Evolutionary conservation across 768 basidiomycete genomes (phyloP).

Genomic region (Scleroderma citrinum): DNA sequence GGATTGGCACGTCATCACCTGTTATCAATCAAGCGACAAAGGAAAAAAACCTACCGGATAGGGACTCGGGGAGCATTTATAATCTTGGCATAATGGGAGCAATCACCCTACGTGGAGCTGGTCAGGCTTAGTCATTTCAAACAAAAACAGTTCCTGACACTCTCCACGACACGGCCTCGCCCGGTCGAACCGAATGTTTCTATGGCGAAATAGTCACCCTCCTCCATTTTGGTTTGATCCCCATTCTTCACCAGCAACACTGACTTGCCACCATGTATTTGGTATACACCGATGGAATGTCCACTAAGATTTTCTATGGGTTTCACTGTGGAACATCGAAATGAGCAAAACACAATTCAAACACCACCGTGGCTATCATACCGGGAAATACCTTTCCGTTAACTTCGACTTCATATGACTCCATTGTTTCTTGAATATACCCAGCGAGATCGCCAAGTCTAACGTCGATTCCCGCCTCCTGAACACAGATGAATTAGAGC

Average conservation of each 20-base stretch:
- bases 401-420: slow-evolving; percentile 96
- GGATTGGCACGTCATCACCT: slow-evolving; percentile 1
- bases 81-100: slow-evolving; percentile 85
- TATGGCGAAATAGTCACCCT: slow-evolving; percentile 98
- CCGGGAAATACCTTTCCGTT: slow-evolving; percentile 77
- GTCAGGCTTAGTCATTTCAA: not conserved
- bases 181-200: slow-evolving; percentile 99
- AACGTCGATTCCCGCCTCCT: slow-evolving; percentile 97
- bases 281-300: slow-evolving; percentile 85
- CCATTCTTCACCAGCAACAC: slow-evolving; percentile 85
- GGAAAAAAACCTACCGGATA: slow-evolving; percentile 49
- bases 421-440: slow-evolving; percentile 97
- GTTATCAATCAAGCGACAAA: not conserved
- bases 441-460: slow-evolving; percentile 89
- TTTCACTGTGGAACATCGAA: slow-evolving; percentile 55
- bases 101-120: slow-evolving; percentile 60
- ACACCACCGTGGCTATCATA: slow-evolving; percentile 21
- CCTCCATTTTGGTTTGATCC: slow-evolving; percentile 96
- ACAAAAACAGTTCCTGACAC: slow-evolving; percentile 36
- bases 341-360: not conserved
- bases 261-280: slow-evolving; percentile 93
- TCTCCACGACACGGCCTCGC: slow-evolving; percentile 79
- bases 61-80: slow-evolving; percentile 66
- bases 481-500: slow-evolving; percentile 1
- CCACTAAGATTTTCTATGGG: slow-evolving; percentile 92